Base-by-base conservation (phyloP, 805 yeast species). In the Wickerhamiella slavikovae region DNA sequence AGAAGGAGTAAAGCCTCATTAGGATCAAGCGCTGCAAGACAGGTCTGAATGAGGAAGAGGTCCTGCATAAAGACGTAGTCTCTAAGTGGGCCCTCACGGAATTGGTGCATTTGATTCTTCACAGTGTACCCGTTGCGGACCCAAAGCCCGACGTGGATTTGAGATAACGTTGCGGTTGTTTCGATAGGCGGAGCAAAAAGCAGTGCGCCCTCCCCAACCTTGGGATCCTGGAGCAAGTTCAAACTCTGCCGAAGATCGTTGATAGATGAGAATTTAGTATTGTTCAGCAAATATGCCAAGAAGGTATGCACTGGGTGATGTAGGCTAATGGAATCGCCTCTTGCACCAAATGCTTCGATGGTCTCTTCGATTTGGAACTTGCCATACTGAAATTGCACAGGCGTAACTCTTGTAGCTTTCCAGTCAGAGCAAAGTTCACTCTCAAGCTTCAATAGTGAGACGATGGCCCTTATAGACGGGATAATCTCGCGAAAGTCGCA, bases 121-220 rank as follows among this genome's bases (percentile, higher is more conserved):
- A 80, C 70, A 24, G 83, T 73, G 34, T 68, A 64, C 0, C 98
- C 98, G 50, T 85, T 85, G 43, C 96, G 64, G 0, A 85, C 94
- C 96, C 96, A 85, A 33, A 75, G 64, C 0, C 94, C 94, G 0
- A 76, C 70, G 35, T 78, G 73, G 6, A 85, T 76, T 43, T 89
- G 95, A 0, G 93, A 68, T 38, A 79, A 51, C 6, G 78, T 50
- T 0, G 78, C 93, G 17, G 80, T 45, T 0, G 83, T 73, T 33
- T 91, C 60, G 14, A 89, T 48, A 0, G 94, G 75, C 37, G 75
- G 71, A 38, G 80, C 93, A 38, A 74, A 64, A 5, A 74, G 43
- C 8, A 41, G 41, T 32, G 25, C 44, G 7, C 24, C 24, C 21
- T 18, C 21, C n/a, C n/a, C n/a, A 19, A 11, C 11, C 4, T 25